Evolutionary conservation across 2,329 filamentous ascomycete species (phyloP).

Genomic region (Colletotrichum magnum): DNA sequence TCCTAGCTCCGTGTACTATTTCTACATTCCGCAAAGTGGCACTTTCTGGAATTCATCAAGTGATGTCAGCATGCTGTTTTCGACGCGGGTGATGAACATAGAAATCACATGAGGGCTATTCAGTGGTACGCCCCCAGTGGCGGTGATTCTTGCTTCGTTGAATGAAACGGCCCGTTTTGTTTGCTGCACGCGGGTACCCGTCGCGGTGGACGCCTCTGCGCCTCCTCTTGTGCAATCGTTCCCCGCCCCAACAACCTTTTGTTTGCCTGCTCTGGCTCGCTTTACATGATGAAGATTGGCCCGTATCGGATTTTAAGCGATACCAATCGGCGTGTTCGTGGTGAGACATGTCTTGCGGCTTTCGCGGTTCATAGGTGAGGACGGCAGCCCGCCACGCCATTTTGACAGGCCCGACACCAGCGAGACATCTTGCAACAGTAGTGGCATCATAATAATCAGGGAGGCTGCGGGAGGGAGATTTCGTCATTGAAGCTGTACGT

Average conservation of each 20-base stretch:
- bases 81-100: not conserved
- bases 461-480: not conserved
- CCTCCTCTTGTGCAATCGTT: not conserved
- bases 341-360: not conserved
- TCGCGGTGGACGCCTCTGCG: not conserved
- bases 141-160: not conserved
- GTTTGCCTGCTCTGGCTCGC: not conserved
- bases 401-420: not conserved
- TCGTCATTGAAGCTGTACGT: too few species aligned
- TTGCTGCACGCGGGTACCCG: not conserved
- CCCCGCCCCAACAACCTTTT: not conserved
- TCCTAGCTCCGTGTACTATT: not conserved
- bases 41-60: not conserved
- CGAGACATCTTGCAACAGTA: slow-evolving; percentile 21
- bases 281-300: too few species aligned
- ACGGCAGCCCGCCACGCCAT: not conserved
- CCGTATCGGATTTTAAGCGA: slow-evolving; percentile 10
- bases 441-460: not conserved
- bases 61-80: slow-evolving; percentile 22
- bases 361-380: not conserved
- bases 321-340: not conserved
- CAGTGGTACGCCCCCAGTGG: too few species aligned
- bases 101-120: not conserved
- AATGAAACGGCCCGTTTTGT: slow-evolving; percentile 7
- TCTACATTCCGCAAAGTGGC: slow-evolving; percentile 25